These are phyloP conservation scores for Teratosphaeria viscida DNA, from an alignment of 2,329 filamentous ascomycete genomes.

Conservation along the genomic window DNA sequence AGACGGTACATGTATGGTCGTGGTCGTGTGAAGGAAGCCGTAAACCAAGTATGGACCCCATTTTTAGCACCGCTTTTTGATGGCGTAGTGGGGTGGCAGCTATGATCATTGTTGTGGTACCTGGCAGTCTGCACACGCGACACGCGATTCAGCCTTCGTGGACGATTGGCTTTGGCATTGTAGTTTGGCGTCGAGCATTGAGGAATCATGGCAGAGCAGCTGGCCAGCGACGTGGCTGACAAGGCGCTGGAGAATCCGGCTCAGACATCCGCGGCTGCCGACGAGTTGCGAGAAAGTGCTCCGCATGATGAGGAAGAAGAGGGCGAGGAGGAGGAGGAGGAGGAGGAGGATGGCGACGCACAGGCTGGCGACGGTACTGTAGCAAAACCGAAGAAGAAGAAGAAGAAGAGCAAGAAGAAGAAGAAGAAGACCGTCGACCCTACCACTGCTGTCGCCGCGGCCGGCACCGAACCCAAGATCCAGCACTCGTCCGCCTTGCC, in stretches of 20 bases:
- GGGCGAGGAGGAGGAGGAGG: conserved; percentile 11
- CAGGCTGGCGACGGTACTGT: conserved; percentile 5
- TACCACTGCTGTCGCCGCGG: neutral
- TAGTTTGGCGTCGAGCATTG: neutral
- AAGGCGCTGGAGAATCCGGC: neutral
- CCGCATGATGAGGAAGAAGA: conserved; percentile 2
- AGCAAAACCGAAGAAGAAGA: conserved; percentile 13
- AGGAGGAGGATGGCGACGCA: conserved; percentile 11
- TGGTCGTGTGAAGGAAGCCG: no score
- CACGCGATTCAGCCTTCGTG: neutral
- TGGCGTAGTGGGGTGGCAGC: neutral
- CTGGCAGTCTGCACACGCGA: neutral
- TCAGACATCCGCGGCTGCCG: neutral
- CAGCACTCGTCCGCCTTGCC: conserved; percentile 7
- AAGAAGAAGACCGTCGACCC: conserved; percentile 2
- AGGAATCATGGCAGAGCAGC: neutral
- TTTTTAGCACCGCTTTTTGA: neutral
- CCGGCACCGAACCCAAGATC: neutral
- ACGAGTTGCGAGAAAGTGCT: neutral
- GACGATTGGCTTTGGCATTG: neutral
- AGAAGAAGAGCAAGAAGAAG: conserved; percentile 21
- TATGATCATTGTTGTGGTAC: neutral
- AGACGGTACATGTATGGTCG: no score
- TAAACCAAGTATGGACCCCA: neutral
- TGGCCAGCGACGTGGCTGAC: neutral